Evolutionary conservation across 176 grass and related monocot species (phyloP).

Genomic region (Pontederia crassipes): DNA sequence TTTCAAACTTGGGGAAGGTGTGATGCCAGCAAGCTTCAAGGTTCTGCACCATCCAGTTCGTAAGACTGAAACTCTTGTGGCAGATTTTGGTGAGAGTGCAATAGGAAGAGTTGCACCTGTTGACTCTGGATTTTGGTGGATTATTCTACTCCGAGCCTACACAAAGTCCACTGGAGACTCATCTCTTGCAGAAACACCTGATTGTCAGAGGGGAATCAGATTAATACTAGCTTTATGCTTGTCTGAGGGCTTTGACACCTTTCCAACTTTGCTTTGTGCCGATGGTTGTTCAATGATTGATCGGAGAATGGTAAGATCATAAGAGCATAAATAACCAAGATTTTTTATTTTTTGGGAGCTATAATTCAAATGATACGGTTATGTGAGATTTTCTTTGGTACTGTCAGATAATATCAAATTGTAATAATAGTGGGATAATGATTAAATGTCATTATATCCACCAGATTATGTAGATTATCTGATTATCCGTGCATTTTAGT

Average conservation of each 20-base stretch:
- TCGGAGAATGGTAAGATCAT: conserved; percentile 8
- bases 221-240: conserved; percentile 2
- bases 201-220: conserved; percentile 2
- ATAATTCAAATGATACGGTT: no score
- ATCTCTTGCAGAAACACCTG: not conserved
- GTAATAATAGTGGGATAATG: no score
- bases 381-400: no score
- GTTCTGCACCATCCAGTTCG: not conserved
- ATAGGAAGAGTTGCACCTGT: conserved; percentile 7
- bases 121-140: conserved; percentile 11
- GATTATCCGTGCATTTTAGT: no score
- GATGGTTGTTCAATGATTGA: conserved; percentile 9
- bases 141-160: conserved; percentile 8
- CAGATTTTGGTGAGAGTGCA: conserved; percentile 8
- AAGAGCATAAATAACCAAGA: no score
- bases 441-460: no score
- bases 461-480: no score
- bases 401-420: no score
- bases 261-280: conserved; percentile 2
- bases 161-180: conserved; percentile 4
- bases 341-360: no score
- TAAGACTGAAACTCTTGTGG: not conserved
- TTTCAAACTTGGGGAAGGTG: conserved; percentile 6
- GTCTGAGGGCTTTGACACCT: conserved; percentile 7
- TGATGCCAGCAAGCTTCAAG: conserved; percentile 8